Evolutionary conservation across 257 asterid species (phyloP).

Genomic region (Prunella vulgaris): DNA sequence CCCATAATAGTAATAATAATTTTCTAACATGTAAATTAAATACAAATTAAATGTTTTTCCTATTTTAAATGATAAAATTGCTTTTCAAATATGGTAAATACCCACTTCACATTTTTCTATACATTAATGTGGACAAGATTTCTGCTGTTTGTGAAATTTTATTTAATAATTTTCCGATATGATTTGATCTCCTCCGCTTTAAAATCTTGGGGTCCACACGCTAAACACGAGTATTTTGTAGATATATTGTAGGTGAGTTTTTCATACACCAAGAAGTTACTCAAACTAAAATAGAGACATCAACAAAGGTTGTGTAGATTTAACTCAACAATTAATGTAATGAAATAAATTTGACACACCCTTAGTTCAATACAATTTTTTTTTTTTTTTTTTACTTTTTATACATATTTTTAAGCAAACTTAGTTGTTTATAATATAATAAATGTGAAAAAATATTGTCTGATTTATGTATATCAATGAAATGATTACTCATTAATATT

Average conservation of each 20-base stretch:
- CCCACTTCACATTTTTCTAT: background rate
- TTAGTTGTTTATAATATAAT: no score
- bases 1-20: background rate
- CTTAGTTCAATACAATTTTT: no score
- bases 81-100: background rate
- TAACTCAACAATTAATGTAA: background rate
- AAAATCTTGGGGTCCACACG: background rate
- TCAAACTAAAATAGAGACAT: background rate
- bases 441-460: no score
- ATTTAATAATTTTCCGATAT: background rate
- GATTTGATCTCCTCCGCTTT: background rate
- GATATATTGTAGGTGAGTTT: no score
- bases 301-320: background rate
- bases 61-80: background rate
- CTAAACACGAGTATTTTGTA: background rate
- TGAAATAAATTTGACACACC: background rate
- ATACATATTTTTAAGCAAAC: no score
- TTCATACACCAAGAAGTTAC: no score
- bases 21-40: background rate
- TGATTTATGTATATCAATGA: no score
- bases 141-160: background rate
- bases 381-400: no score
- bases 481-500: no score
- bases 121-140: background rate
- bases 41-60: background rate